Base-by-base conservation (phyloP, 768 basidiomycete species). In the Jaapia argillacea region DNA sequence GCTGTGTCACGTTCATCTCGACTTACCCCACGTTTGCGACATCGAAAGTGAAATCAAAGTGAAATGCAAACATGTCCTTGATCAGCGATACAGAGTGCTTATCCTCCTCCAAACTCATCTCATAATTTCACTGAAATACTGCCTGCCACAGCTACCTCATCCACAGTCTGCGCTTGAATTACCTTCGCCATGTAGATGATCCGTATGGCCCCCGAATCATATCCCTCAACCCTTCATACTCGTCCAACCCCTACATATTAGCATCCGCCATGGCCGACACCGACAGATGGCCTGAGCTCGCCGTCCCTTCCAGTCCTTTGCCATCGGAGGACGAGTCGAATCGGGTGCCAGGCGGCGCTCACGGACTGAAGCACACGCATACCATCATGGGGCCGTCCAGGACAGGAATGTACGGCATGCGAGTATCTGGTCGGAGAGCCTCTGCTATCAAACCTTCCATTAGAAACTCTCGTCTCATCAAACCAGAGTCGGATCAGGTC, bases 171-270 rank as follows among this genome's bases (percentile, higher is more conserved):
- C 81, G 92, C 4, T 68, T 97, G 22, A 78, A 83, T 10, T 91
- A 92, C 57, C 70, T 97, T n/a, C 84, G 90, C 47, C 78, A 83
- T 51, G 79, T 90, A 31, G 85, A 90, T 45, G 92, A 96, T 55
- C 80, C 83, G 1, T 88, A 92, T 55, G 85, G 85, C 12, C 65
- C 80, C 0, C 76, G 89, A 24, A 70, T 94, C 54, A 81, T 96
- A 52, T 77, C 87, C 4, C 68, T 93, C 40, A 80, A 82, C 55
- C 82, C 84, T 0, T 72, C 78, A 0, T 85, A 89, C 66, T 65
- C 77, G 14, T 70, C 80, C 10, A 94, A 93, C 56, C 82, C 88
- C 1, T 91, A 92, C 59, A 79, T 93, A 52, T 67, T 77, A 42
- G 82, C 85, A 5, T 74, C 87, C 0, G 80, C 80, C 2, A 75